Evolutionary conservation across 1,284 basidiomycete species (phyloP).

Genomic region (Tremellales sp.): DNA sequence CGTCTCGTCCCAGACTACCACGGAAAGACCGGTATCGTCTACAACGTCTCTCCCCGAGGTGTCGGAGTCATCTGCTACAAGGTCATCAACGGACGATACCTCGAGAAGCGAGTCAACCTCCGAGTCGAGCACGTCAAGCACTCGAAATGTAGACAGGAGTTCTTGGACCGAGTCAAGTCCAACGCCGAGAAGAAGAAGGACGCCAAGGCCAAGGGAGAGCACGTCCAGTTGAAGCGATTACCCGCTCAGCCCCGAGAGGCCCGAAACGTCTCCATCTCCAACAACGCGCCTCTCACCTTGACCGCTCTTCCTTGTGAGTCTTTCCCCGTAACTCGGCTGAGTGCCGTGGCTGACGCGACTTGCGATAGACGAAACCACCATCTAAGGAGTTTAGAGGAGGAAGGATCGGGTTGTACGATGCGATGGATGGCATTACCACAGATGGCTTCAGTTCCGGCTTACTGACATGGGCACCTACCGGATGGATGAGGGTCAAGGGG

Average conservation of each 20-base stretch:
- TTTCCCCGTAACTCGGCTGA: neutral
- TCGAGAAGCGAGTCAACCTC: slow-evolving; percentile 99
- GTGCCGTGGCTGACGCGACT: neutral
- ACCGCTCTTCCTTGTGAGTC: slow-evolving; percentile 72
- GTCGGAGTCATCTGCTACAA: slow-evolving; percentile 99
- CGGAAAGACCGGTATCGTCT: slow-evolving; percentile 83
- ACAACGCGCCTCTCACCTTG: slow-evolving; percentile 90
- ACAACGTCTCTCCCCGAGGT: slow-evolving; percentile 92
- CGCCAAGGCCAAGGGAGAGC: slow-evolving; percentile 88
- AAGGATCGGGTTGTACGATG: slow-evolving; percentile 42
- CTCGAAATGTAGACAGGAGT: slow-evolving; percentile 98
- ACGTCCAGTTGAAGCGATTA: slow-evolving; percentile 79
- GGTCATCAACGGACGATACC: slow-evolving; percentile 96
- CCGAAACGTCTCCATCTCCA: slow-evolving; percentile 66
- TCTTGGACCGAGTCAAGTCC: slow-evolving; percentile 90
- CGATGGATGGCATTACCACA: slow-evolving; percentile 36
- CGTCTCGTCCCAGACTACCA: slow-evolving; percentile 45
- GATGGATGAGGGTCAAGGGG: too few relatives aligned
- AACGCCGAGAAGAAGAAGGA: slow-evolving; percentile 82
- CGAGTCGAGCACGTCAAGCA: slow-evolving; percentile 97
- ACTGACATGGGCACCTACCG: too few relatives aligned
- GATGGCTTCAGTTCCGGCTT: neutral
- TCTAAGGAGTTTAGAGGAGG: slow-evolving; percentile 34
- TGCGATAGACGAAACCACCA: slow-evolving; percentile 47
- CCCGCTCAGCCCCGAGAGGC: slow-evolving; percentile 80